These are phyloP conservation scores for Mucor sp. DNA, from an alignment of 371 early-diverging fungal genomes.

Conservation along the genomic window DNA sequence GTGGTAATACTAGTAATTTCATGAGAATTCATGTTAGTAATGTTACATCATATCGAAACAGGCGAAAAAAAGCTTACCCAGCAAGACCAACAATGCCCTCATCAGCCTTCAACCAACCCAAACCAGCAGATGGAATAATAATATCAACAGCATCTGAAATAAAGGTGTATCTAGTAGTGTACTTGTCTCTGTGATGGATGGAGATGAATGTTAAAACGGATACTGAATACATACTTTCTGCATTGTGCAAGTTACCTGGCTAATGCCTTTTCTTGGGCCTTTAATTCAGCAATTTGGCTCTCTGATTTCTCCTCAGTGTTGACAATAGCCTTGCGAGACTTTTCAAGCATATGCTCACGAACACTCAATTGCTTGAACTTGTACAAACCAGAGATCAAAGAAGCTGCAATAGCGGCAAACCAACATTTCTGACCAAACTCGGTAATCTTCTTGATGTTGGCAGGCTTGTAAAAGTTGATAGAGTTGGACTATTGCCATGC, in stretches of 20 bases:
- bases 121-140: slow-evolving; percentile 59
- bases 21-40: neutral
- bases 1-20: slow-evolving; percentile 43
- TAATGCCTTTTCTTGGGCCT: slow-evolving; percentile 31
- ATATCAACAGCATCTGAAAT: slow-evolving; percentile 66
- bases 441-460: slow-evolving; percentile 56
- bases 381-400: slow-evolving; percentile 63
- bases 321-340: slow-evolving; percentile 32
- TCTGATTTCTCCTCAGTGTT: slow-evolving; percentile 23
- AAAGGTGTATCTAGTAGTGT: slow-evolving; percentile 51
- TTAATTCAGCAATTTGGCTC: slow-evolving; percentile 23
- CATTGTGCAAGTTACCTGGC: slow-evolving; percentile 40
- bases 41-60: neutral
- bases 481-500: slow-evolving; percentile 23
- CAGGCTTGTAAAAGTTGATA: slow-evolving; percentile 41
- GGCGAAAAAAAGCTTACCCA: slow-evolving; percentile 46
- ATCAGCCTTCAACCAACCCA: slow-evolving; percentile 58
- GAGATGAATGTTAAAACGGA: neutral
- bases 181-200: slow-evolving; percentile 47
- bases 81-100: slow-evolving; percentile 71
- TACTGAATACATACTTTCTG: neutral
- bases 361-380: slow-evolving; percentile 57
- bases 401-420: slow-evolving; percentile 64
- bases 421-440: slow-evolving; percentile 63
- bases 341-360: slow-evolving; percentile 39